Evolutionary conservation across 2,329 filamentous ascomycete species (phyloP), one percentile per base, ranked within the genome.

Genomic region (Phaeosphaeriaceae sp.): DNA sequence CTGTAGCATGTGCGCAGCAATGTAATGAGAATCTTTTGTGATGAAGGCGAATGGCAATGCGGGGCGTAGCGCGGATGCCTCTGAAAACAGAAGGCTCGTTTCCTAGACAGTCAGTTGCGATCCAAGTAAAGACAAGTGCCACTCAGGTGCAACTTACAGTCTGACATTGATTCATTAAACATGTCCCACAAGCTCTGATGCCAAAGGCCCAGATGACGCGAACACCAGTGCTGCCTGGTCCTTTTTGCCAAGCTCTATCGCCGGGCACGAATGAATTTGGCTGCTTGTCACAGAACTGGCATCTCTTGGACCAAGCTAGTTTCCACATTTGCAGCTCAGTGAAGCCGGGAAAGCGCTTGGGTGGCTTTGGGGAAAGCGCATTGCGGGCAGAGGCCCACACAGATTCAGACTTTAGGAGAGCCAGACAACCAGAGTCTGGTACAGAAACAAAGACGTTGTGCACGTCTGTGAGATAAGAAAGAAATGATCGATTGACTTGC

Each of bases 291-390:
- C 90, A 94, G 58, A 86, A 84, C 64, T 92, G 86, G 70, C 90
- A 95, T 46, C 67, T 73, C 23, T 67, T 76, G 39, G 83, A 81
- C 70, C 84, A 86, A 29, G 85, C 79, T 42, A 94, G 76, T 63
- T 82, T 83, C 83, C 90, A 91, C 88, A 92, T 92, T 34, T 87
- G 83, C 56, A 89, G 76, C 71, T 94, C 90, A 34, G 83, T 83
- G 66, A 81, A 83, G 49, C 79, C 81, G 43, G 77, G 75, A 41
- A 93, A 77, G 21, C 89, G 89, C 47, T 80, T 79, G 38, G 90
- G 90, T 77, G 92, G 84, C 58, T 81, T 81, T 20, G 84, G 84
- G 75, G 83, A 83, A 69, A 84, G 86, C 16, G 77, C 74, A 61
- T 85, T 85, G 65, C 89, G 83, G 61, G 89, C 88, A 58, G 79